These are phyloP conservation scores for California macrophylla DNA, from an alignment of 441 rosid genomes.

Conservation along the genomic window DNA sequence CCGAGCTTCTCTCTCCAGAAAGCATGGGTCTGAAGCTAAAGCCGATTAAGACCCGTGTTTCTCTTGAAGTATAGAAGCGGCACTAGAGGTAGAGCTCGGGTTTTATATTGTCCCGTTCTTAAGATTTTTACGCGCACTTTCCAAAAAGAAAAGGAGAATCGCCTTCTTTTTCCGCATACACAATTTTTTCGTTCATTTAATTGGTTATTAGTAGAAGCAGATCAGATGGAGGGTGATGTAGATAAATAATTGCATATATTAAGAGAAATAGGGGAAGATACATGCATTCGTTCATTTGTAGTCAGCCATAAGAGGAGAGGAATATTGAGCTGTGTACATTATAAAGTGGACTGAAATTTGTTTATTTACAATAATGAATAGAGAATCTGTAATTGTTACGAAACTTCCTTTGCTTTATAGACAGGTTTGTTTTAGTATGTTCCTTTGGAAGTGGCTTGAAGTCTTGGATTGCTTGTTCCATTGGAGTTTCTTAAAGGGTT, in stretches of 20 bases:
- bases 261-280: conserved; percentile 11
- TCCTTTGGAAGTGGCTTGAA: too few relatives aligned
- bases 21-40: conserved; percentile 94
- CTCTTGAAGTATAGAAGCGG: background rate
- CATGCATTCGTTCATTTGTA: conserved; percentile 26
- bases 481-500: too few relatives aligned
- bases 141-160: too few relatives aligned
- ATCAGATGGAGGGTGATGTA: conserved; percentile 26
- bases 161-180: background rate
- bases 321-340: background rate
- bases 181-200: background rate
- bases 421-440: too few relatives aligned
- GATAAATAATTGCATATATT: conserved; percentile 20
- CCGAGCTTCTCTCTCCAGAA: conserved; percentile 92
- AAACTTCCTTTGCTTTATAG: too few relatives aligned
- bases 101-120: too few relatives aligned
- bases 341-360: background rate
- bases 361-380: background rate
- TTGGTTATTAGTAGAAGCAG: conserved; percentile 17
- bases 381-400: background rate
- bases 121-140: too few relatives aligned
- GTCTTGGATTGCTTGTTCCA: too few relatives aligned
- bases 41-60: conserved; percentile 68
- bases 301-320: conserved; percentile 25
- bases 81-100: too few relatives aligned